Conservation (phyloP, 805 yeast genomes). For the Metschnikowia vanudenii region DNA sequence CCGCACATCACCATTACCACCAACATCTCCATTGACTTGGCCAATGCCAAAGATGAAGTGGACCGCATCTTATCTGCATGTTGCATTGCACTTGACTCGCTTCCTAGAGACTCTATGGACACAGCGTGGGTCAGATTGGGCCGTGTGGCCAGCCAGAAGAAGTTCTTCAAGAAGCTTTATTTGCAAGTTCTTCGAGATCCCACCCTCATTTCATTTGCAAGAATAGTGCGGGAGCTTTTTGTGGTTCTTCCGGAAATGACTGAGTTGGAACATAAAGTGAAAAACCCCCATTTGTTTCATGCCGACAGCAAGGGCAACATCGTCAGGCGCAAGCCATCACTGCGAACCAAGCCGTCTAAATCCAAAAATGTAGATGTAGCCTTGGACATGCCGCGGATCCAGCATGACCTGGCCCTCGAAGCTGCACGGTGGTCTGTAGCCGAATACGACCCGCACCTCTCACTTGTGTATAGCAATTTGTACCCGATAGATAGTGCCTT, state of each 20-base stretch:
- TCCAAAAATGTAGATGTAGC: constrained; percentile 21
- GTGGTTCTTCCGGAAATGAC: constrained; percentile 44
- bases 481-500: constrained; percentile 68
- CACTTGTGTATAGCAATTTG: constrained; percentile 63
- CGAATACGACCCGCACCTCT: constrained; percentile 71
- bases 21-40: constrained; percentile 46
- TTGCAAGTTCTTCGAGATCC: constrained; percentile 47
- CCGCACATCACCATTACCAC: constrained; percentile 80
- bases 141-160: constrained; percentile 46
- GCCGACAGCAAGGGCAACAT: constrained; percentile 32
- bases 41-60: constrained; percentile 50
- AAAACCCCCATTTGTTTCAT: constrained; percentile 40
- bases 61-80: constrained; percentile 57
- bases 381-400: constrained; percentile 29
- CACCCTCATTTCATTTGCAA: constrained; percentile 50
- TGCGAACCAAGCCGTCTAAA: constrained; percentile 18
- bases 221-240: constrained; percentile 56
- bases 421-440: constrained; percentile 52
- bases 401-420: constrained; percentile 47
- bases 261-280: constrained; percentile 34
- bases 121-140: constrained; percentile 40
- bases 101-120: constrained; percentile 37
- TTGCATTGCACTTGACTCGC: constrained; percentile 50
- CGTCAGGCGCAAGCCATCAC: constrained; percentile 24
- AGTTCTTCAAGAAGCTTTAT: constrained; percentile 52